Evolutionary conservation across 2,329 filamentous ascomycete genomes (phyloP).

Genomic region (Stagonosporopsis tanaceti): DNA sequence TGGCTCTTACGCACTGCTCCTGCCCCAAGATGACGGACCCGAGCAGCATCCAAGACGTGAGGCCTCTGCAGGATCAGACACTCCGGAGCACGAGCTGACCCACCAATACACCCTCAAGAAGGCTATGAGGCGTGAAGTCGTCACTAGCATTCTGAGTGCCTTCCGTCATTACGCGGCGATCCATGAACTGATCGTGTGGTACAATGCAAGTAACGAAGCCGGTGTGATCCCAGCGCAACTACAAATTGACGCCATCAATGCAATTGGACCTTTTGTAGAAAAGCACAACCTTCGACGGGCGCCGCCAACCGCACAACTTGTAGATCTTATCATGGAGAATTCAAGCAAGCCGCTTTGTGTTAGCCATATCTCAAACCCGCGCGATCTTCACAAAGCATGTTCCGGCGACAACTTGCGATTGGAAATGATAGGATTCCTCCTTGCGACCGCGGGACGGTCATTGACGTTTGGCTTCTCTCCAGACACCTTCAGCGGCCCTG

Average conservation of each 20-base stretch:
- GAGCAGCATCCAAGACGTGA: slow-evolving; percentile 27
- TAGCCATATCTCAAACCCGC: slow-evolving; percentile 34
- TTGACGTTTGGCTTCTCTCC: slow-evolving; percentile 36
- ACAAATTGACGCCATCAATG: slow-evolving; percentile 44
- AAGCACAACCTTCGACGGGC: slow-evolving; percentile 38
- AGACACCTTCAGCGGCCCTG: slow-evolving; percentile 30
- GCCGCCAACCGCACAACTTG: slow-evolving; percentile 35
- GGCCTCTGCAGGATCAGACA: slow-evolving; percentile 36
- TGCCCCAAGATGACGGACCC: slow-evolving; percentile 38
- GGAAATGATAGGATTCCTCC: slow-evolving; percentile 51
- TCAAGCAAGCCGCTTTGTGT: slow-evolving; percentile 38
- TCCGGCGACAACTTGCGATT: slow-evolving; percentile 50
- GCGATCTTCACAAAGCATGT: slow-evolving; percentile 50
- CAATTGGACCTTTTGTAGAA: slow-evolving; percentile 40
- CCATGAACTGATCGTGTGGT: slow-evolving; percentile 34
- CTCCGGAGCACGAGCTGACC: slow-evolving; percentile 37
- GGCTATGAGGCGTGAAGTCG: slow-evolving; percentile 42
- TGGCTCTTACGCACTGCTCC: slow-evolving; percentile 42
- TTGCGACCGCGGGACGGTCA: slow-evolving; percentile 49
- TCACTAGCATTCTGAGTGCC: slow-evolving; percentile 35
- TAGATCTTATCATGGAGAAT: slow-evolving; percentile 39
- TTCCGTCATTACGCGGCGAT: slow-evolving; percentile 40
- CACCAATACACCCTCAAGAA: slow-evolving; percentile 44
- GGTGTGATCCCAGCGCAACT: slow-evolving; percentile 49
- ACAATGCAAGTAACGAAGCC: slow-evolving; percentile 39